Conservation (phyloP, 148 eudicot species). For the Rhododendron griersonianum region DNA sequence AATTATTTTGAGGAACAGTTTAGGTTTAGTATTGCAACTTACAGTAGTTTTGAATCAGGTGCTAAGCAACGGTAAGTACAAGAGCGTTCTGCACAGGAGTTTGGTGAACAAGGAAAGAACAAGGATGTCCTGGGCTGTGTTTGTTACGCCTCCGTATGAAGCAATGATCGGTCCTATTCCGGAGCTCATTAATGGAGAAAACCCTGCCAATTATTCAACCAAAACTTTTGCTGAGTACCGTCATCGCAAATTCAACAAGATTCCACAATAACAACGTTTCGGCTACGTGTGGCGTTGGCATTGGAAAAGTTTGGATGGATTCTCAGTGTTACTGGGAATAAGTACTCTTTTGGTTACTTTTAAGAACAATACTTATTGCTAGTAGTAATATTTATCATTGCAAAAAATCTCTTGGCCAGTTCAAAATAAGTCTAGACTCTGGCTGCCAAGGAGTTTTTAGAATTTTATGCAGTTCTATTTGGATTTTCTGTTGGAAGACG, state of each 20-base stretch:
- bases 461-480: background rate
- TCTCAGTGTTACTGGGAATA: background rate
- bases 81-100: slow-evolving; percentile 50
- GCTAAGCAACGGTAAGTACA: slow-evolving; percentile 48
- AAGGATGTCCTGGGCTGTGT: slow-evolving; percentile 51
- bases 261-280: slow-evolving; percentile 23
- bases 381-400: background rate
- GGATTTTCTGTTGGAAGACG: background rate
- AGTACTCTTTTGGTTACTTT: background rate
- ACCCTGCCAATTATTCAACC: slow-evolving; percentile 30
- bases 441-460: background rate
- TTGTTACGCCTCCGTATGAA: slow-evolving; percentile 34
- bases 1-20: too few species aligned
- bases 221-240: slow-evolving; percentile 42
- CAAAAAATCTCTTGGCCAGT: background rate
- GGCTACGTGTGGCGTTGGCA: background rate
- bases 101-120: slow-evolving; percentile 38
- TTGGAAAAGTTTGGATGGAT: background rate
- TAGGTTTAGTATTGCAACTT: too few species aligned
- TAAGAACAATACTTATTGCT: background rate
- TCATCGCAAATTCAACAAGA: slow-evolving; percentile 37
- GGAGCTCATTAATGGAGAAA: slow-evolving; percentile 14
- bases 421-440: background rate
- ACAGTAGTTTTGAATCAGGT: slow-evolving; percentile 13
- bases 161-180: slow-evolving; percentile 33